Percentiles rank a stretch among this genome's conserved stretches.
These are phyloP conservation scores for Dioszegia aurantiaca DNA, from an alignment of 768 basidiomycete genomes.

Conservation along the genomic window DNA sequence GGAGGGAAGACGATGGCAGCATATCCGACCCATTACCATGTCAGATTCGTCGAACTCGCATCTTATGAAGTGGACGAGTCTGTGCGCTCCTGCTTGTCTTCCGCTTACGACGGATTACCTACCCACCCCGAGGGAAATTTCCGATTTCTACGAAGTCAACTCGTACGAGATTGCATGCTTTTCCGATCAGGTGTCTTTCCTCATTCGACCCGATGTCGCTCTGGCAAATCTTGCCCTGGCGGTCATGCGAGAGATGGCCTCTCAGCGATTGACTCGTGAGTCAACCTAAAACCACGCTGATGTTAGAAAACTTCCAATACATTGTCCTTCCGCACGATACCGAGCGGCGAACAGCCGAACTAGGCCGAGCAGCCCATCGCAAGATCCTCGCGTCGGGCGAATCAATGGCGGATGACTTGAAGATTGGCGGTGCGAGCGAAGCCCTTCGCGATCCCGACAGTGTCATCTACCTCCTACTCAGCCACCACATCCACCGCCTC, in stretches of 20 bases:
- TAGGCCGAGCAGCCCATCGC: conserved; percentile 1
- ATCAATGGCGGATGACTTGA: conserved; percentile 61
- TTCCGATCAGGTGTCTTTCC: conserved; percentile 77
- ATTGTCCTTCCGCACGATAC: conserved; percentile 58
- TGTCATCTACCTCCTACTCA: conserved; percentile 87
- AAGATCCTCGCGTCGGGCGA: conserved; percentile 35
- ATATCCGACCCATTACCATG: conserved; percentile 64
- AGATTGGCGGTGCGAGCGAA: conserved; percentile 52
- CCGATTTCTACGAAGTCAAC: conserved; percentile 72
- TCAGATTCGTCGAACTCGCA: conserved; percentile 65
- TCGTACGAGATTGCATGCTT: conserved; percentile 86
- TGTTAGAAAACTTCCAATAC: conserved; percentile 83
- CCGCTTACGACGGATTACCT: conserved; percentile 89
- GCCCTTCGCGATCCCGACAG: conserved; percentile 54
- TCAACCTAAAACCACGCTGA: conserved; percentile 11
- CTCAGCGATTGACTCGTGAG: conserved; percentile 65
- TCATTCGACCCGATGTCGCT: conserved; percentile 63
- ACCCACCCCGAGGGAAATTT: conserved; percentile 68
- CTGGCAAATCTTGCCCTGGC: conserved; percentile 47
- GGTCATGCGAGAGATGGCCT: conserved; percentile 82
- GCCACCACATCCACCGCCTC: conserved; percentile 90
- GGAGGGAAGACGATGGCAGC: conserved; percentile 79
- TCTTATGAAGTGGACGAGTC: conserved; percentile 80
- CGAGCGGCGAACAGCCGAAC: conserved; percentile 9
- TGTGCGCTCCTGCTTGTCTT: conserved; percentile 78